phyloP scores from a whole-genome alignment of 768 basidiomycete species.

The Tubosaeta sp. region DNA sequence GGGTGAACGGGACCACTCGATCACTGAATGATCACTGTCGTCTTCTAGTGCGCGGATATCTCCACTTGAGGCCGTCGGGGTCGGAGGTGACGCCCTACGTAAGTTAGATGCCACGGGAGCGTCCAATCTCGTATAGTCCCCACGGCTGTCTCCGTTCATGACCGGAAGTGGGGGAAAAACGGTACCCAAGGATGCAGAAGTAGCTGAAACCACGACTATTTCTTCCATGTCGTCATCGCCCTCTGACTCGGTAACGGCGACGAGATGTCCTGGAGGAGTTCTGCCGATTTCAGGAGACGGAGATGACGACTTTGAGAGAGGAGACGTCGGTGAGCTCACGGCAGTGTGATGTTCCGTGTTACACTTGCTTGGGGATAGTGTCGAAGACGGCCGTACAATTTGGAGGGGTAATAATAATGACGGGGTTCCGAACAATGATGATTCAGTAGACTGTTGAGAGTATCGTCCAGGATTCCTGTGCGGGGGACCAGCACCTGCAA shows the following conservation, averaged over 20 bases:
- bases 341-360: neutral
- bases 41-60: conserved; percentile 8
- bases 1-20: conserved; percentile 39
- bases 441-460: conserved; percentile 10
- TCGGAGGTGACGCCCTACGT: conserved; percentile 10
- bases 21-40: conserved; percentile 23
- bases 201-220: conserved; percentile 11
- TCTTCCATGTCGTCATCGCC: conserved; percentile 40
- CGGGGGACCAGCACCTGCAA: conserved; percentile 54
- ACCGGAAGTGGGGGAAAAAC: conserved; percentile 5
- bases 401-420: conserved; percentile 27
- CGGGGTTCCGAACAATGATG: conserved; percentile 38
- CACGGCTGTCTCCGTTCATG: conserved; percentile 15
- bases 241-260: conserved; percentile 12
- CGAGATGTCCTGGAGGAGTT: neutral
- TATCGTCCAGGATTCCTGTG: conserved; percentile 14
- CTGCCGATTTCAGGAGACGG: neutral
- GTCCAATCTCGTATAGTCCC: neutral
- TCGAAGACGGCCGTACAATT: neutral
- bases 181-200: neutral
- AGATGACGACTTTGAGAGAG: conserved; percentile 1
- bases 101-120: conserved; percentile 3
- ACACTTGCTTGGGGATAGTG: neutral
- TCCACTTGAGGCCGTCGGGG: neutral
- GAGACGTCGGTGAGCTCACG: neutral